phyloP scores from a whole-genome alignment of 345 rosid genomes.

The Eucalyptus caleyi region DNA sequence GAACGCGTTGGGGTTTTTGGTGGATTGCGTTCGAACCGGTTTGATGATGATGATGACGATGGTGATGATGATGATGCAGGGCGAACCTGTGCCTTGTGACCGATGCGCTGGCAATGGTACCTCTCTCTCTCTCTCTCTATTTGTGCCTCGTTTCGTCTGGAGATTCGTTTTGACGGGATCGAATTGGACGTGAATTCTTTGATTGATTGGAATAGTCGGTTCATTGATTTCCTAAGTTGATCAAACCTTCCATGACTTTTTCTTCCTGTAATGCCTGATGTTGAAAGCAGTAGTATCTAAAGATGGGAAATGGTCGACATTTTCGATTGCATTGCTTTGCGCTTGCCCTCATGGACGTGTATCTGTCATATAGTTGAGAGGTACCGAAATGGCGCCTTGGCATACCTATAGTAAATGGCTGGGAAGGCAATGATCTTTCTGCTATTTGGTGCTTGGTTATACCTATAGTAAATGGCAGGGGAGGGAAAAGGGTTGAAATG shows the following conservation, averaged over 20 bases:
- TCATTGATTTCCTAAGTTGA: not conserved
- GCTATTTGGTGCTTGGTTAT: not conserved
- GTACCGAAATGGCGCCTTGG: not conserved
- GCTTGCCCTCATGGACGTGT: not conserved
- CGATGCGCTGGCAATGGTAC: slow-evolving; percentile 88
- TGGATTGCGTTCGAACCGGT: not conserved
- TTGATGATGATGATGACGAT: not conserved
- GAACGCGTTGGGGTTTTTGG: not conserved
- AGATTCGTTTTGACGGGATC: not conserved
- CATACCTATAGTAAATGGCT: not conserved
- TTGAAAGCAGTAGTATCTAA: not conserved
- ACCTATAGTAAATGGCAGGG: not conserved
- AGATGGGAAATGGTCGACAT: not conserved
- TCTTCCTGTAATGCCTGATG: not conserved
- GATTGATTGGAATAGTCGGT: not conserved
- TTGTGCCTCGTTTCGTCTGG: not conserved
- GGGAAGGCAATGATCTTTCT: not conserved
- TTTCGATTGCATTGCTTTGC: not conserved
- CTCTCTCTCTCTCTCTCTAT: not conserved
- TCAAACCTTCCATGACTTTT: not conserved
- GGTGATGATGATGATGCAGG: slow-evolving; percentile 26
- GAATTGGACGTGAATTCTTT: not conserved
- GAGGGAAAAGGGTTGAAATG: not conserved
- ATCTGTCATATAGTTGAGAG: not conserved
- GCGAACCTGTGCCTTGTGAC: slow-evolving; percentile 90